Percentiles rank a stretch among this genome's conserved stretches.
Conservation (phyloP, 768 basidiomycete species). For the Podaxis mareebaensis region DNA sequence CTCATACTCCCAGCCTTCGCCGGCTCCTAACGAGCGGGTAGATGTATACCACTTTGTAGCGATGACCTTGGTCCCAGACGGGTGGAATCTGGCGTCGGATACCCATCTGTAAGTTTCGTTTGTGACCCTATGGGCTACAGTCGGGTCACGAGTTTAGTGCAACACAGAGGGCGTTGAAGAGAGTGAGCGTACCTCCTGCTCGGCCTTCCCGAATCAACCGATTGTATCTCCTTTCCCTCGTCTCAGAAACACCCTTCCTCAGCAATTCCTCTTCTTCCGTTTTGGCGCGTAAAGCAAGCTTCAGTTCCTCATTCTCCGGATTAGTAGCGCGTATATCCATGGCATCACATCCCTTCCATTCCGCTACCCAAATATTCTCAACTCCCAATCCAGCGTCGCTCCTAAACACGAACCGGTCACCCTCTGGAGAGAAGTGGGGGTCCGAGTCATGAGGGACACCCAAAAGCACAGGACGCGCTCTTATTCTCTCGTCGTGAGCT, state of each 20-base stretch:
- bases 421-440: constrained; percentile 70
- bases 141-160: not conserved
- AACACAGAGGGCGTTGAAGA: not conserved
- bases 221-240: constrained; percentile 42
- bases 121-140: constrained; percentile 50
- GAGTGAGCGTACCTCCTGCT: constrained; percentile 35
- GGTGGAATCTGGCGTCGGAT: constrained; percentile 70
- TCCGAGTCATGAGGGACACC: constrained; percentile 74
- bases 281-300: constrained; percentile 35
- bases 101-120: constrained; percentile 78
- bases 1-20: constrained; percentile 71
- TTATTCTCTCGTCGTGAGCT: constrained; percentile 24
- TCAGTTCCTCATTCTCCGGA: constrained; percentile 31
- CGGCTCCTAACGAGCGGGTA: constrained; percentile 62
- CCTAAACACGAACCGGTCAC: constrained; percentile 63
- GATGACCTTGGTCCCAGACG: constrained; percentile 58
- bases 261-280: constrained; percentile 48
- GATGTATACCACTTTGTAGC: constrained; percentile 83
- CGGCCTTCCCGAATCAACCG: constrained; percentile 63
- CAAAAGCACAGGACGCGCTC: constrained; percentile 58
- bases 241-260: constrained; percentile 51
- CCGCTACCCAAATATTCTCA: constrained; percentile 73
- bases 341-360: constrained; percentile 64
- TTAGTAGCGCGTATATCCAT: constrained; percentile 50
- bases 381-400: constrained; percentile 74